Evolutionary conservation across 805 yeast genomes (phyloP).

Genomic region (Yamadazyma nakazawae): DNA sequence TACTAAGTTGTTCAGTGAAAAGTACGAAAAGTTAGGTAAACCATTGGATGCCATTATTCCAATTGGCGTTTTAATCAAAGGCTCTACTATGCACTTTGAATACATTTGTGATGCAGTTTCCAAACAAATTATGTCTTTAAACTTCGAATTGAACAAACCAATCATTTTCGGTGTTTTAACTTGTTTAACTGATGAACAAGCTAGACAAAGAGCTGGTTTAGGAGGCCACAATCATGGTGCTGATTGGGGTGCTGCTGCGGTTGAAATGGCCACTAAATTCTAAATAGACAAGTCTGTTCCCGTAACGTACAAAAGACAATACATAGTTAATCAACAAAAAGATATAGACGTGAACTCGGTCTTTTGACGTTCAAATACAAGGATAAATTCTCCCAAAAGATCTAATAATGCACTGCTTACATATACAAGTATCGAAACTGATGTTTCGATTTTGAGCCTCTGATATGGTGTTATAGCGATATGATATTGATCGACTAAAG

Average conservation of each 20-base stretch:
- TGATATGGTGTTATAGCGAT: too few relatives aligned
- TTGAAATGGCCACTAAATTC: slow-evolving; percentile 69
- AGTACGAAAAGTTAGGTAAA: slow-evolving; percentile 37
- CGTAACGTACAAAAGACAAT: too few relatives aligned
- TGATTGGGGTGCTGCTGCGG: slow-evolving; percentile 99
- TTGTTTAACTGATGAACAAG: slow-evolving; percentile 92
- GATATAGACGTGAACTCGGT: too few relatives aligned
- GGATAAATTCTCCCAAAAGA: too few relatives aligned
- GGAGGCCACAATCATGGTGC: slow-evolving; percentile 93
- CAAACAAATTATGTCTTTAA: slow-evolving; percentile 78
- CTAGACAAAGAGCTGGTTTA: slow-evolving; percentile 87
- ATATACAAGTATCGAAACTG: too few relatives aligned
- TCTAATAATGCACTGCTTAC: too few relatives aligned
- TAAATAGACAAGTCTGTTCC: not conserved
- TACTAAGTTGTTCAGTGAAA: slow-evolving; percentile 50
- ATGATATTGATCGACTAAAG: too few relatives aligned
- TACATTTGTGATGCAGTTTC: slow-evolving; percentile 91
- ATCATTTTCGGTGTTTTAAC: slow-evolving; percentile 93
- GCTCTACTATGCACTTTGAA: slow-evolving; percentile 97
- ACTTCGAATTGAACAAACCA: slow-evolving; percentile 66
- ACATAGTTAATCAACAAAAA: not conserved
- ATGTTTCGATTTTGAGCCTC: too few relatives aligned
- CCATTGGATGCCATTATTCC: slow-evolving; percentile 85
- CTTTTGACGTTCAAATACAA: too few relatives aligned
- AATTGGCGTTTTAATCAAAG: slow-evolving; percentile 92